Evolutionary conservation across 1,284 basidiomycete genomes (phyloP).

Genomic region (Ustilago bromivora): DNA sequence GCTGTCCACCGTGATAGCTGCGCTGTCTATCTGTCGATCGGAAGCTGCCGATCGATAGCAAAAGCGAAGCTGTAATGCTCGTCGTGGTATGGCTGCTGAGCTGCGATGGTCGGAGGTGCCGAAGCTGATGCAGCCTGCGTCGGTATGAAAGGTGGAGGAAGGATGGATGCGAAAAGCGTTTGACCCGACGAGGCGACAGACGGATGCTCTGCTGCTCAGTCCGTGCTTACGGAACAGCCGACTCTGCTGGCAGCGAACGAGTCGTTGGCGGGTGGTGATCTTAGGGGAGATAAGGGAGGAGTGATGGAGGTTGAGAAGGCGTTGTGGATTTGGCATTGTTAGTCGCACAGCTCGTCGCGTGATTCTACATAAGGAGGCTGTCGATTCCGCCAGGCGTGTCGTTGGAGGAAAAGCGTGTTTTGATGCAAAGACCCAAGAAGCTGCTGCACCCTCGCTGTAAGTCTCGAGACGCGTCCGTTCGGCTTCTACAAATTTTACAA

Average conservation of each 20-base stretch:
- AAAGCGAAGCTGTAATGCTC: background rate
- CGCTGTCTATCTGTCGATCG: background rate
- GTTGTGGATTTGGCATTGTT: slow-evolving; percentile 9
- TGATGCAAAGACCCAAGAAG: slow-evolving; percentile 11
- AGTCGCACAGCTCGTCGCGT: slow-evolving; percentile 26
- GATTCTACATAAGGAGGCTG: slow-evolving; percentile 9
- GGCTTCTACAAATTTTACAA: background rate
- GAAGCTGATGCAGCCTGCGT: background rate
- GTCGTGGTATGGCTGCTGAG: background rate
- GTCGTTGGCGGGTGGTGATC: slow-evolving; percentile 11
- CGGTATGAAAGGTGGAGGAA: background rate
- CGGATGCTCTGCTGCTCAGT: background rate
- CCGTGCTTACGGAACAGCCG: slow-evolving; percentile 12
- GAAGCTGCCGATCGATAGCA: background rate
- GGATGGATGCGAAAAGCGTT: background rate
- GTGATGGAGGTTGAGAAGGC: slow-evolving; percentile 35
- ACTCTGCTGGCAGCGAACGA: background rate
- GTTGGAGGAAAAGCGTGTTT: slow-evolving; percentile 39
- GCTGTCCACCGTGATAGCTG: background rate
- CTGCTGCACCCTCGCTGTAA: background rate
- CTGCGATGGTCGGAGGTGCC: slow-evolving; percentile 9
- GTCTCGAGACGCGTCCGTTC: slow-evolving; percentile 1
- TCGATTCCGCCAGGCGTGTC: slow-evolving; percentile 23
- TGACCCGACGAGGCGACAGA: background rate
- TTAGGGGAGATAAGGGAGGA: background rate